Conservation (phyloP, 768 basidiomycete species). For the Termitomyces sp. region DNA sequence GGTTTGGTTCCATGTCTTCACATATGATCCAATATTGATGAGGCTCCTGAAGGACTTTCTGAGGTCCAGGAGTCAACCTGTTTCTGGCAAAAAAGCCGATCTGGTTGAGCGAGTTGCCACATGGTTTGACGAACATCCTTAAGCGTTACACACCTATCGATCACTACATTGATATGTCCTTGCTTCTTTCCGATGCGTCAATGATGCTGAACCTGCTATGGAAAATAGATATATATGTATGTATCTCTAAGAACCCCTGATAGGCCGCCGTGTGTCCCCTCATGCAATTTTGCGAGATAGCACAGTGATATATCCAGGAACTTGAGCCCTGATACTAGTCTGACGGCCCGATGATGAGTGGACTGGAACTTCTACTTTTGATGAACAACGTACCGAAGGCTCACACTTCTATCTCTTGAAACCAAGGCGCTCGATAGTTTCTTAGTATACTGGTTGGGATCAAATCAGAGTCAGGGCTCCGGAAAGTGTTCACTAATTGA, state of each 20-base stretch:
- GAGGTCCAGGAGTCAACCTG: constrained; percentile 53
- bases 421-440: too few relatives aligned
- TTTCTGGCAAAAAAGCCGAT: constrained; percentile 70
- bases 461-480: neutral
- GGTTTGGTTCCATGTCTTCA: constrained; percentile 31
- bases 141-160: neutral
- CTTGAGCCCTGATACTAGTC: neutral
- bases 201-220: neutral
- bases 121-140: constrained; percentile 45
- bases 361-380: neutral
- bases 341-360: neutral
- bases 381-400: neutral
- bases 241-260: neutral
- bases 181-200: neutral
- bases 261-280: neutral
- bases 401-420: neutral
- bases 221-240: neutral
- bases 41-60: constrained; percentile 54
- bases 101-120: constrained; percentile 59
- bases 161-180: neutral
- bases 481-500: neutral
- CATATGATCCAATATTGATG: neutral
- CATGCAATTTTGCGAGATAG: neutral
- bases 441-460: neutral
- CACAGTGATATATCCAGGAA: neutral